These are phyloP conservation scores for Gaeumannomyces sp. DNA, from an alignment of 2,329 filamentous ascomycete genomes.

Conservation along the genomic window DNA sequence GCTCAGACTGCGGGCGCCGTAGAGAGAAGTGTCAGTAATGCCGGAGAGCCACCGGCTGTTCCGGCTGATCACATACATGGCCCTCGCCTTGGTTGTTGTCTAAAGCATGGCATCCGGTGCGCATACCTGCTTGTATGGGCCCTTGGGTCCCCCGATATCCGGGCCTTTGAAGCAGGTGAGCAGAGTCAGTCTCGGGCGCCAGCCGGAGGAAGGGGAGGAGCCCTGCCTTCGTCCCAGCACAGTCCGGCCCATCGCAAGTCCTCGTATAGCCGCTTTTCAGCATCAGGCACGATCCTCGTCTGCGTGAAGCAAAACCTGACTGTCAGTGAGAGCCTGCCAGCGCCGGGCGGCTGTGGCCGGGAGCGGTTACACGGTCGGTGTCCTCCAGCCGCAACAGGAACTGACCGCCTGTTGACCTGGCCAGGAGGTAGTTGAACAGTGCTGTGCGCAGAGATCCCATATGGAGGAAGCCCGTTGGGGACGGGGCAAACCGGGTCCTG, in stretches of 20 bases:
- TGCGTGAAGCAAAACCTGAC: conserved; percentile 26
- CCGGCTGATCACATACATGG: too few relatives aligned
- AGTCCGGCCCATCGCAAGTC: conserved; percentile 87
- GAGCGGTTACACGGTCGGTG: conserved; percentile 69
- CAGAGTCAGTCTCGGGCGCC: neutral
- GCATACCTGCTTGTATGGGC: conserved; percentile 75
- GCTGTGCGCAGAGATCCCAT: conserved; percentile 88
- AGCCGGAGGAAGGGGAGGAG: neutral
- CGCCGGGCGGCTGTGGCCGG: neutral
- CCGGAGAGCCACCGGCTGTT: neutral
- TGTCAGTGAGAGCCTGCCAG: neutral
- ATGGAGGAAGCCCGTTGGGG: conserved; percentile 89
- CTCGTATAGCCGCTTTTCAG: conserved; percentile 68
- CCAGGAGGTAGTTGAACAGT: conserved; percentile 91
- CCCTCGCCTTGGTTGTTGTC: neutral
- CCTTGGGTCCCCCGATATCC: conserved; percentile 70
- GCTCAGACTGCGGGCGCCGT: conserved; percentile 57
- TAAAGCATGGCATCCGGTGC: conserved; percentile 4
- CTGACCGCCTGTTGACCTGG: conserved; percentile 78
- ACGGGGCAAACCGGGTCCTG: conserved; percentile 87
- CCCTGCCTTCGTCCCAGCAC: conserved; percentile 80
- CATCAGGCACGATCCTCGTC: conserved; percentile 75
- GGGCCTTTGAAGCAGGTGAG: conserved; percentile 50
- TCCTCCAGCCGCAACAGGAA: conserved; percentile 92
- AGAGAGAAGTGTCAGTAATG: neutral